Evolutionary conservation across 2,329 filamentous ascomycete genomes (phyloP).

Genomic region (Pseudocercospora macadamiae): DNA sequence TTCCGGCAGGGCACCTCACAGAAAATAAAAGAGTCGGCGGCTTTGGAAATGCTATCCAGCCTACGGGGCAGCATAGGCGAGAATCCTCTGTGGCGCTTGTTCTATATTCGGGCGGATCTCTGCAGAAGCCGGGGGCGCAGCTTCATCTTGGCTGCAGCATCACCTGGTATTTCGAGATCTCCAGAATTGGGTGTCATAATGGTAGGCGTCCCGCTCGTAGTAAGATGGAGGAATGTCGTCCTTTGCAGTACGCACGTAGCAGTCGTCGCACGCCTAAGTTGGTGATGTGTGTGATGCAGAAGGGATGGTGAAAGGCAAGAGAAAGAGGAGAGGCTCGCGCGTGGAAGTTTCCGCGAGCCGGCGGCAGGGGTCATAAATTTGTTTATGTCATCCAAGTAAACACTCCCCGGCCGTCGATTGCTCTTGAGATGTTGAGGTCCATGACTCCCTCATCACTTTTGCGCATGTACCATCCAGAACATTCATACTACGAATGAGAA

Average conservation of each 20-base stretch:
- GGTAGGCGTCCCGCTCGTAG: background rate
- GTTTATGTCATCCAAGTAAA: too few relatives aligned
- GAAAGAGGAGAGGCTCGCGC: too few relatives aligned
- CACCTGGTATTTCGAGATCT: background rate
- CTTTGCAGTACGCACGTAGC: too few relatives aligned
- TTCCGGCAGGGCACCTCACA: too few relatives aligned
- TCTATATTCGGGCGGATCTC: background rate
- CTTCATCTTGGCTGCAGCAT: background rate
- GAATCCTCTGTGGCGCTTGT: background rate
- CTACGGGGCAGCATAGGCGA: background rate
- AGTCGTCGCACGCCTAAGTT: too few relatives aligned
- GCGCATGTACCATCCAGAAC: too few relatives aligned
- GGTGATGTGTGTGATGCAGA: background rate
- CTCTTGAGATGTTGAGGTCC: too few relatives aligned
- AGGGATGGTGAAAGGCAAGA: background rate
- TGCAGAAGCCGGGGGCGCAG: slow-evolving; percentile 4
- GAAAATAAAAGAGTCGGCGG: background rate
- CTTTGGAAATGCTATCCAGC: background rate
- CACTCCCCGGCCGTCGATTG: too few relatives aligned
- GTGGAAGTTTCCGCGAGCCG: too few relatives aligned
- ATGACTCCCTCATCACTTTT: too few relatives aligned
- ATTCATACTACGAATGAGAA: too few relatives aligned
- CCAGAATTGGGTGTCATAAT: background rate
- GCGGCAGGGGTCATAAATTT: too few relatives aligned
- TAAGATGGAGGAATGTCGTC: background rate